These are phyloP conservation scores for Xylariaceae sp. DNA, from an alignment of 2,329 filamentous ascomycete genomes.

Conservation along the genomic window DNA sequence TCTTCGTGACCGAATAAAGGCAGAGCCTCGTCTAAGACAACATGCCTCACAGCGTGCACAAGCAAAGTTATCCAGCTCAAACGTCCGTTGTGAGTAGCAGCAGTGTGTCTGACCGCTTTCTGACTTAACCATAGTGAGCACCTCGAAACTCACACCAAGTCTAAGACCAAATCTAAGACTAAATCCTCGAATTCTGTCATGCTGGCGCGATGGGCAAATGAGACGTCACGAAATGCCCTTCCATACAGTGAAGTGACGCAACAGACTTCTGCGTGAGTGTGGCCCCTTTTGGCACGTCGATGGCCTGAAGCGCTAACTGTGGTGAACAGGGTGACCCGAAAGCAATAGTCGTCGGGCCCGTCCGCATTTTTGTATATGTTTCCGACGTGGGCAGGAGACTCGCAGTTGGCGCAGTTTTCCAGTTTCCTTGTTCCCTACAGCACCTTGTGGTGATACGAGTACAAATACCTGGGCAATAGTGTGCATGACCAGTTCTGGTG, in stretches of 20 bases:
- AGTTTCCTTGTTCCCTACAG: constrained; percentile 18
- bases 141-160: constrained; percentile 10
- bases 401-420: constrained; percentile 1
- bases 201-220: constrained; percentile 28
- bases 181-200: constrained; percentile 17
- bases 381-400: constrained; percentile 12
- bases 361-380: constrained; percentile 23
- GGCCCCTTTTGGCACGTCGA: neutral
- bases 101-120: constrained; percentile 11
- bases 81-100: constrained; percentile 21
- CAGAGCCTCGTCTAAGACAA: constrained; percentile 2
- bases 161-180: constrained; percentile 4
- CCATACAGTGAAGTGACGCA: constrained; percentile 29
- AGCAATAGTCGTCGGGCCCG: constrained; percentile 14
- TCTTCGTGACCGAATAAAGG: constrained; percentile 2
- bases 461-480: constrained; percentile 4
- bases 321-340: constrained; percentile 17
- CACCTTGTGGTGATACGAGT: constrained; percentile 11
- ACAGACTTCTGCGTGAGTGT: constrained; percentile 23
- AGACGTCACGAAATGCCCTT: constrained; percentile 25
- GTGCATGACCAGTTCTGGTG: neutral
- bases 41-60: constrained; percentile 28
- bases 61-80: constrained; percentile 16
- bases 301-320: constrained; percentile 15
- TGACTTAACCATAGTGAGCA: constrained; percentile 23